Conservation (phyloP, 1,139 yeast species). For the Hemisphaericaspora subhashii region DNA sequence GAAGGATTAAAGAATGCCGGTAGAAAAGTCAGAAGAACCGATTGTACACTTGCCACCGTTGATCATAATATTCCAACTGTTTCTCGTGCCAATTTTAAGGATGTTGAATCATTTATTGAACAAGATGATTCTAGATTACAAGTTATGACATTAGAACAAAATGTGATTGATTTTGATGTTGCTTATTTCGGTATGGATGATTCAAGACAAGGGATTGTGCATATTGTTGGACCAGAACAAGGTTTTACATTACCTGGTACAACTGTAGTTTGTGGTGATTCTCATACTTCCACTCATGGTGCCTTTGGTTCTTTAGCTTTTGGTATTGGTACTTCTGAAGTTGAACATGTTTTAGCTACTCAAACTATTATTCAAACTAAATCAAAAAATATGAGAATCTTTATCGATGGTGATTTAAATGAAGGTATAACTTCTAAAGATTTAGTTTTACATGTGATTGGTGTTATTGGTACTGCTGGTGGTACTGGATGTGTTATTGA, state of each 20-base stretch:
- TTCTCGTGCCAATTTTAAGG: slow-evolving; percentile 72
- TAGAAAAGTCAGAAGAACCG: slow-evolving; percentile 84
- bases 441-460: slow-evolving; percentile 88
- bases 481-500: slow-evolving; percentile 98
- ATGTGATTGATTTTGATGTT: slow-evolving; percentile 84
- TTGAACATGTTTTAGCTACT: slow-evolving; percentile 96
- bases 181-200: slow-evolving; percentile 95
- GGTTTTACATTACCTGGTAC: slow-evolving; percentile 98
- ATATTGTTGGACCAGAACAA: slow-evolving; percentile 97
- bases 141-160: slow-evolving; percentile 87
- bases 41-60: slow-evolving; percentile 95
- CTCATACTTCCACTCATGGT: slow-evolving; percentile 98
- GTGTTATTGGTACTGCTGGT: slow-evolving; percentile 98
- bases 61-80: slow-evolving; percentile 97
- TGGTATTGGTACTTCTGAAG: slow-evolving; percentile 99
- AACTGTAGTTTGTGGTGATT: slow-evolving; percentile 97
- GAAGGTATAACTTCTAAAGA: slow-evolving; percentile 96
- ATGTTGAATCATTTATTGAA: slow-evolving; percentile 77
- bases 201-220: slow-evolving; percentile 95
- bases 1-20: slow-evolving; percentile 90
- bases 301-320: slow-evolving; percentile 98
- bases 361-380: slow-evolving; percentile 93
- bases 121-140: slow-evolving; percentile 92
- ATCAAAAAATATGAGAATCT: slow-evolving; percentile 92
- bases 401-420: slow-evolving; percentile 67